Conservation (phyloP, 345 rosid species). For the Moringa oleifera region DNA sequence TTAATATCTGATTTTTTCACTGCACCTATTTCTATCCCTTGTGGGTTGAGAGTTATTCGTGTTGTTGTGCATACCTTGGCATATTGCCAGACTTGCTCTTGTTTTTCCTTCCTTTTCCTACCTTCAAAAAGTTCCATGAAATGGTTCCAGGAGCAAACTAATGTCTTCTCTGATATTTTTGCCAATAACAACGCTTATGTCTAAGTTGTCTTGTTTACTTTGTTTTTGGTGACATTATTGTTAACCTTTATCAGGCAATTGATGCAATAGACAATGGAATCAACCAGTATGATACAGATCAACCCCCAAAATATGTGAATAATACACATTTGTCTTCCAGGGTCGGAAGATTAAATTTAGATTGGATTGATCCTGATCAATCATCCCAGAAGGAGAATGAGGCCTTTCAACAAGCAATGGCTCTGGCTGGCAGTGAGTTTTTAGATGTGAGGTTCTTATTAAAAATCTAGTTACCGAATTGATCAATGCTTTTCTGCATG, state of each 20-base stretch:
- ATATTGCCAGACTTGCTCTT: not conserved
- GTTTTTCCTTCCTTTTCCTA: too few relatives aligned
- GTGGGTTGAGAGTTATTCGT: not conserved
- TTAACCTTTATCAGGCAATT: constrained; percentile 42
- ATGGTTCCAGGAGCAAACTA: too few relatives aligned
- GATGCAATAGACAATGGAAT: constrained; percentile 91
- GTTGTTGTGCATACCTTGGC: not conserved
- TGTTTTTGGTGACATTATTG: not conserved
- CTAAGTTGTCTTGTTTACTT: not conserved
- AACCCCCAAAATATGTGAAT: constrained; percentile 85
- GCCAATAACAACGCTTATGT: too few relatives aligned
- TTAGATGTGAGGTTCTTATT: constrained; percentile 49
- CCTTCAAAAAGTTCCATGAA: too few relatives aligned
- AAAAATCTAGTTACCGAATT: not conserved
- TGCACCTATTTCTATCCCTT: not conserved
- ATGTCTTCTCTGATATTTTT: too few relatives aligned
- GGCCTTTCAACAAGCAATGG: constrained; percentile 78
- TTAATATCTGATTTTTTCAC: too few relatives aligned
- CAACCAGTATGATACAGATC: constrained; percentile 69
- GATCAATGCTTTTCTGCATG: not conserved
- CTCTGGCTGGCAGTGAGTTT: constrained; percentile 77
- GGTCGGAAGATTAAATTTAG: constrained; percentile 80
- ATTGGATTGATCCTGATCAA: constrained; percentile 90
- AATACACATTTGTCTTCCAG: constrained; percentile 80
- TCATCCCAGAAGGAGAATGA: constrained; percentile 83